Evolutionary conservation across 139 green algal genomes (phyloP), one percentile per base, ranked within the genome.

Genomic region (Asterochloris sp.): DNA sequence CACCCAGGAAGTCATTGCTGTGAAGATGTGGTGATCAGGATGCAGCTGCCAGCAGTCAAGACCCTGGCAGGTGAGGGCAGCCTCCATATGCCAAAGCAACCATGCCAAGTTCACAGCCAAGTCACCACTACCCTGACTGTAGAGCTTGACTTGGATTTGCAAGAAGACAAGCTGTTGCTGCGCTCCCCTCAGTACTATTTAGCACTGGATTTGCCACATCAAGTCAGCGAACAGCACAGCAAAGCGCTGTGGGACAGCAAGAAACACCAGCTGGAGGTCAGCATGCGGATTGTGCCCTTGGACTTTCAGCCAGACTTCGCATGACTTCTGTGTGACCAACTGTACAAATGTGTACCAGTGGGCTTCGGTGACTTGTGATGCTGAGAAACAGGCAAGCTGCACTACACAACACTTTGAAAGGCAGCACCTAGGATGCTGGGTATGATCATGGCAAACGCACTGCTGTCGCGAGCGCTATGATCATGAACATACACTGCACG

Each of bases 71-170:
- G 88, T 92, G 80, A 61, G 8, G 23, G 74, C 29, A 12, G 19
- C 38, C 67, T 82, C 27, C 28, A 83, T 47, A 23, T 82, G 11
- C 27, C 78, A 11, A 23, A 68, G 17, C 24, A 38, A 68, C 21
- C 66, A 26, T 71, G 66, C 66, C 19, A 26, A 21, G 19, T 13
- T 71, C 4, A 71, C 66, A 26, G 66, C 19, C 66, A 71, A 71
- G 66, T 71, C 21, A 24, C 66, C 66, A 71, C 28, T 78, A 14
- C 11, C 26, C 61, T 77, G 64, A 76, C 60, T 73, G 54, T 81
- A 92, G 87, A 92, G 74, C 75, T 92, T 54, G 90, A 94, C 73
- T 62, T 93, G 54, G 89, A 92, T 54, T 82, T 92, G 16, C 89
- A 89, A 76, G 29, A 82, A n/a, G 87, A 79, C 10, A 88, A 88